Conservation (phyloP, 805 yeast genomes). For the Ogataea trehalophila region DNA sequence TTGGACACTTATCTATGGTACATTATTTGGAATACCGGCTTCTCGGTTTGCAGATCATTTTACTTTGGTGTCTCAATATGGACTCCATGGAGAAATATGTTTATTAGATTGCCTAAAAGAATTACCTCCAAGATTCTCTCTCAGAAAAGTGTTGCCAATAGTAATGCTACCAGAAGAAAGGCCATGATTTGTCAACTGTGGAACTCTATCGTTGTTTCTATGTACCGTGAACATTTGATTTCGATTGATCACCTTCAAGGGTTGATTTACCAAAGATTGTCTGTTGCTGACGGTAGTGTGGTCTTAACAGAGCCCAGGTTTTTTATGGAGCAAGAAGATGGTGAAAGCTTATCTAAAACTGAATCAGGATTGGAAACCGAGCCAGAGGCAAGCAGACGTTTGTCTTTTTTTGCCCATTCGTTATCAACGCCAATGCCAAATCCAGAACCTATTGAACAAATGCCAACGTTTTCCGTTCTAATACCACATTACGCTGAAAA, state of each 20-base stretch:
- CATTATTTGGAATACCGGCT: conserved; percentile 70
- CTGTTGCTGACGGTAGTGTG: conserved; percentile 35
- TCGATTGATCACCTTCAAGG: conserved; percentile 69
- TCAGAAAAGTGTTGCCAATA: conserved; percentile 32
- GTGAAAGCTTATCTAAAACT: conserved; percentile 34
- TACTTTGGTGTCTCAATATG: conserved; percentile 76
- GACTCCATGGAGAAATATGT: conserved; percentile 86
- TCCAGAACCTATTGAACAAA: conserved; percentile 55
- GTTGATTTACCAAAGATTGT: conserved; percentile 50
- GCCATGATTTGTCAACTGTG: conserved; percentile 64
- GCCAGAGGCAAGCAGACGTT: conserved; percentile 77
- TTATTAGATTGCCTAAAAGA: conserved; percentile 70
- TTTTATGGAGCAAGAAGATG: conserved; percentile 80
- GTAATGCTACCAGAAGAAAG: conserved; percentile 38
- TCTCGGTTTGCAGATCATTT: conserved; percentile 63
- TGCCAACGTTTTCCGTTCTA: conserved; percentile 81
- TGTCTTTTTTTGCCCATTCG: conserved; percentile 87
- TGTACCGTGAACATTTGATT: conserved; percentile 76
- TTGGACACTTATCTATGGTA: conserved; percentile 85
- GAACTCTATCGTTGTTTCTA: conserved; percentile 78
- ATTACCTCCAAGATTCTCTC: conserved; percentile 65
- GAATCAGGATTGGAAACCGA: conserved; percentile 53
- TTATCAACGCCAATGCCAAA: conserved; percentile 81
- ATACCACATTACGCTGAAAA: conserved; percentile 87
- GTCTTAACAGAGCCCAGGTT: conserved; percentile 66